Conservation (phyloP, 1,284 basidiomycete species). For the Melanopsichium pennsylvanicum region DNA sequence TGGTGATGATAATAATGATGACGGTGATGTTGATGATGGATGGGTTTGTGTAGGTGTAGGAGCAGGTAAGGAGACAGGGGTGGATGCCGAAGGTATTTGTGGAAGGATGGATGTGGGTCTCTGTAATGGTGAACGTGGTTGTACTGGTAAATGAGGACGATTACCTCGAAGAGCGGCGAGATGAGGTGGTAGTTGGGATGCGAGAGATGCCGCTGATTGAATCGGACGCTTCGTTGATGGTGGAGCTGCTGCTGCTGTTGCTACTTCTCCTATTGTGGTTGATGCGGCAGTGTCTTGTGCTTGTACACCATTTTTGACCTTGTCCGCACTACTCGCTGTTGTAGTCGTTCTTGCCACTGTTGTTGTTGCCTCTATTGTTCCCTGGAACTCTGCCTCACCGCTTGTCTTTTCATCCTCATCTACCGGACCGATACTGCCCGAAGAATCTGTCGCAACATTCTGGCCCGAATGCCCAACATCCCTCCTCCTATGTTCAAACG, state of each 20-base stretch:
- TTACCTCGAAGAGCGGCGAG: slow-evolving; percentile 53
- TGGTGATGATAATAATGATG: background rate
- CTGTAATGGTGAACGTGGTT: too few species aligned
- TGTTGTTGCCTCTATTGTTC: background rate
- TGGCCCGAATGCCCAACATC: slow-evolving; percentile 14
- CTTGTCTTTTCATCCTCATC: background rate
- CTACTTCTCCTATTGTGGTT: background rate
- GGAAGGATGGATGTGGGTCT: slow-evolving; percentile 4
- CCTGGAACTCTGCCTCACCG: background rate
- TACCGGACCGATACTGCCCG: background rate
- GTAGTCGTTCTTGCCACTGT: background rate
- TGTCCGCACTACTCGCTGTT: too few species aligned
- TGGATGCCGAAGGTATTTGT: background rate
- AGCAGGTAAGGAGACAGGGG: background rate
- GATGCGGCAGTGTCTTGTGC: too few species aligned
- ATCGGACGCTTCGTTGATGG: slow-evolving; percentile 14
- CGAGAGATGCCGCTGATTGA: slow-evolving; percentile 48
- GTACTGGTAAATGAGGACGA: too few species aligned
- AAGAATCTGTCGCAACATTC: background rate
- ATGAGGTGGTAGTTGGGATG: slow-evolving; percentile 51
- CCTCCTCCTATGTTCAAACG: slow-evolving; percentile 56
- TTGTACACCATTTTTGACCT: too few species aligned
- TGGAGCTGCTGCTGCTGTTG: slow-evolving; percentile 1
- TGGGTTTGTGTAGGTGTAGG: background rate
- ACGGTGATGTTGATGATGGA: background rate